Evolutionary conservation across 768 basidiomycete species (phyloP).

Genomic region (Leccinum variicolor): DNA sequence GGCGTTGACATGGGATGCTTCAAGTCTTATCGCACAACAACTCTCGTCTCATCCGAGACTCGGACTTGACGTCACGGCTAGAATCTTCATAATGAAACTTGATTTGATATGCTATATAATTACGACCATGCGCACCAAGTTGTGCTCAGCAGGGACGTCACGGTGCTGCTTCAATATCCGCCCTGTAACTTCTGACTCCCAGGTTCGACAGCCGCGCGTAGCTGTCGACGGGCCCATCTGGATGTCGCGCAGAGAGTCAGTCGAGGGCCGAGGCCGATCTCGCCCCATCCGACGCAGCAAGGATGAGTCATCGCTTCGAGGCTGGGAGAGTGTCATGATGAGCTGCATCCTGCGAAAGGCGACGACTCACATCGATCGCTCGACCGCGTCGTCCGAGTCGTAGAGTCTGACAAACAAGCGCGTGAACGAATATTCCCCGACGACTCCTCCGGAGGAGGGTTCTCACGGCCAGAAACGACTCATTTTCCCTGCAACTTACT

Average conservation of each 20-base stretch:
- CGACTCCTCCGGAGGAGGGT: too few relatives aligned
- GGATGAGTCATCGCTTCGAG: constrained; percentile 76
- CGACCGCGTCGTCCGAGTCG: constrained; percentile 62
- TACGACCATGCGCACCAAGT: constrained; percentile 37
- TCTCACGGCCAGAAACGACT: too few relatives aligned
- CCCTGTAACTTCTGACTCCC: constrained; percentile 85
- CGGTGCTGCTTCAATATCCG: constrained; percentile 69
- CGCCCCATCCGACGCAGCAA: constrained; percentile 84
- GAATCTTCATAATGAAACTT: too few relatives aligned
- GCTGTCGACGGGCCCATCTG: constrained; percentile 60
- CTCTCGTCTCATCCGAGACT: too few relatives aligned
- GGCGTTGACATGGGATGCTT: too few relatives aligned
- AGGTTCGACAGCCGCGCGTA: constrained; percentile 67
- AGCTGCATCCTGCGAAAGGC: not conserved
- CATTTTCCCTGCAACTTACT: too few relatives aligned
- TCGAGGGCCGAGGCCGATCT: constrained; percentile 86
- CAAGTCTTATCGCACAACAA: too few relatives aligned
- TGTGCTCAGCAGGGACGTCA: constrained; percentile 69
- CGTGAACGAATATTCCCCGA: not conserved
- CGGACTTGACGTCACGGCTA: too few relatives aligned
- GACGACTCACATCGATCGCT: constrained; percentile 57
- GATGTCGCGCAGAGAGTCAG: constrained; percentile 65
- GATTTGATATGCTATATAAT: too few relatives aligned
- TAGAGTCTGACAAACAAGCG: constrained; percentile 50
- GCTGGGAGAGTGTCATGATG: constrained; percentile 30